phyloP scores from a whole-genome alignment of 2,329 filamentous ascomycete genomes.

The Tolypocladium ovalisporum region DNA sequence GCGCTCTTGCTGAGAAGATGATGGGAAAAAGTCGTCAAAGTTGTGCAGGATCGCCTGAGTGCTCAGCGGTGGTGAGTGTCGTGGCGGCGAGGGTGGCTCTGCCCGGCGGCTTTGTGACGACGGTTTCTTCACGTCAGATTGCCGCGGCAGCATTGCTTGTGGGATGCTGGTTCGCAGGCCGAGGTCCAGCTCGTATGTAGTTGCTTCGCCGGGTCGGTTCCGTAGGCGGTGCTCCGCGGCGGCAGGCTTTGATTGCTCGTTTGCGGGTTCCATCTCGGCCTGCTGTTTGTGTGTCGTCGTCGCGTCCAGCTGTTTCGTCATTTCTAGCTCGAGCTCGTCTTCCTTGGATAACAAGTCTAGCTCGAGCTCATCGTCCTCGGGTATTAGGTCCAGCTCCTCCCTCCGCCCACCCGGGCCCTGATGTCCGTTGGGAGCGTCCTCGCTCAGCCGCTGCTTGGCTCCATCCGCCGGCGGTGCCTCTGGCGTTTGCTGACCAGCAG shows the following conservation, averaged over 20 bases:
- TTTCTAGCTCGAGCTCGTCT: constrained; percentile 13
- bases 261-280: constrained; percentile 1
- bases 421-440: neutral
- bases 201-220: constrained; percentile 1
- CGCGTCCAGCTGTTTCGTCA: constrained; percentile 7
- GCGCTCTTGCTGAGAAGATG: constrained; percentile 42
- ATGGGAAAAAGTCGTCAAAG: constrained; percentile 43
- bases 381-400: constrained; percentile 7
- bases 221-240: neutral
- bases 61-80: constrained; percentile 23
- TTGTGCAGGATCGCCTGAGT: constrained; percentile 44
- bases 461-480: neutral
- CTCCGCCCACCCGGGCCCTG: neutral
- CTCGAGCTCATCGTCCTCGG: constrained; percentile 13
- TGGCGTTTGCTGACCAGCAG: neutral
- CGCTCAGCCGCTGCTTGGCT: neutral
- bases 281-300: neutral
- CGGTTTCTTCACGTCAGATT: neutral
- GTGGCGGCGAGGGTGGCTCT: constrained; percentile 6
- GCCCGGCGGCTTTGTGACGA: neutral
- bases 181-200: neutral
- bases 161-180: neutral
- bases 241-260: constrained; percentile 6
- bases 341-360: constrained; percentile 10
- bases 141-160: neutral